Conservation (phyloP, 257 asterid species). For the Ocimum tenuiflorum region DNA sequence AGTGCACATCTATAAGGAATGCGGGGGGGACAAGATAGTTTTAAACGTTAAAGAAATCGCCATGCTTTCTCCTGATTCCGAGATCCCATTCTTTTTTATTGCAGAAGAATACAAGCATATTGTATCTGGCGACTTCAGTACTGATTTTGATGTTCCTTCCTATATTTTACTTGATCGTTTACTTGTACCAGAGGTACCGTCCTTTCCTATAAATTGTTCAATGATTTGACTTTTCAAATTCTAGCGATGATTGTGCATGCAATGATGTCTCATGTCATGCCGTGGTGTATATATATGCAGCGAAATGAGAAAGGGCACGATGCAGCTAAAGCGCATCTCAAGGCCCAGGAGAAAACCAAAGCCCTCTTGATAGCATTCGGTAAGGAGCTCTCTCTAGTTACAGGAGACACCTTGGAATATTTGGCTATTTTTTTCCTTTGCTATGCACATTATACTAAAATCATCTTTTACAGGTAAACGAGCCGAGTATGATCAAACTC, state of each 20-base stretch:
- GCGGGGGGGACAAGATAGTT: not conserved
- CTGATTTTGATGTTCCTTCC: constrained; percentile 81
- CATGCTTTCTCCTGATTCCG: not conserved
- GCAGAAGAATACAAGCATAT: constrained; percentile 69
- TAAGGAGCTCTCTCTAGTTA: not conserved
- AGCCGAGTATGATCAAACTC: no score
- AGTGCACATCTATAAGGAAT: no score
- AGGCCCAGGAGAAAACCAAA: constrained; percentile 58
- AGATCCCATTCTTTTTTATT: constrained; percentile 9
- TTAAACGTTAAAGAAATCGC: not conserved
- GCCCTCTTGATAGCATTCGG: constrained; percentile 48
- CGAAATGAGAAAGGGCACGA: constrained; percentile 49
- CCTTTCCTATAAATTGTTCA: constrained; percentile 15
- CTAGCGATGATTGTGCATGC: not conserved
- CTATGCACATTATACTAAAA: not conserved
- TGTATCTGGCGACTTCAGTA: constrained; percentile 61
- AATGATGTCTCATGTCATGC: not conserved
- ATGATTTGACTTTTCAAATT: not conserved
- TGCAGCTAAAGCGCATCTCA: constrained; percentile 56
- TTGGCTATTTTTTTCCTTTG: not conserved
- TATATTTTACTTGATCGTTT: constrained; percentile 58
- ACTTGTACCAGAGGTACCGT: constrained; percentile 62
- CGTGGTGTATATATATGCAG: constrained; percentile 33
- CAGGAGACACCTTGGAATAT: not conserved
- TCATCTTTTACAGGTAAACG: not conserved